Evolutionary conservation across 2,329 filamentous ascomycete genomes (phyloP), one percentile per base, ranked within the genome.

Genomic region (Gnomoniopsis sp.): DNA sequence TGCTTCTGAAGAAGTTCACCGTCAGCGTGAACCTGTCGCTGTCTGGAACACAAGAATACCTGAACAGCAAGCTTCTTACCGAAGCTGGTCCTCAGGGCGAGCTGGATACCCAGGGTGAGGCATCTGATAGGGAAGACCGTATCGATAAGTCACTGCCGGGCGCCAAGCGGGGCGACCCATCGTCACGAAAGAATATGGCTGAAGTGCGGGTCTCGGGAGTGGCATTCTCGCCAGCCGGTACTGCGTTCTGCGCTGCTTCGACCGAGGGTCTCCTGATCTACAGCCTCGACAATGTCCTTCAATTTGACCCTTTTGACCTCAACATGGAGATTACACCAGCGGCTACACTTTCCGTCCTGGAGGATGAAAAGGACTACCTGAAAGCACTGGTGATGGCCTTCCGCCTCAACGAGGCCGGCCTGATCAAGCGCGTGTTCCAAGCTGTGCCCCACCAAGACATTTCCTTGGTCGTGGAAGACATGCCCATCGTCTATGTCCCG

Each of bases 361-460:
- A 88, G 58, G 77, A 74, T 46, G 86, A 92, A 57, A 84, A 83
- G 62, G 90, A 96, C 69, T 96, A 90, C 72, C 83, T 98, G 63
- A 96, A 95, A 75, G 93, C 95, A 1, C 79, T 99, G 6, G 87
- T 97, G 63, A 99, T 99, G 95, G 89, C 93, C 1, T 99, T 99
- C 81, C 89, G 96, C 6, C 86, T 99, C 59, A 97, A 96, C 75
- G 91, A 96, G 72, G 82, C 86, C 4, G 85, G 87, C 22, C 80
- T 99, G 49, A 86, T 97, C 62, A 89, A 89, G 66, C 86, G 87
- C 55, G 90, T 97, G 19, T 98, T 96, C 75, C 88, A 96, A 74
- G 83, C 85, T 2, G 88, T 93, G 23, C 93, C 95, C 1, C 80
- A 88, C 46, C 74, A 79, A 2, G 88, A 93, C 64, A 89, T 98